These are phyloP conservation scores for Chaetomiaceae sp. DNA, from an alignment of 2,329 filamentous ascomycete genomes.

Conservation along the genomic window DNA sequence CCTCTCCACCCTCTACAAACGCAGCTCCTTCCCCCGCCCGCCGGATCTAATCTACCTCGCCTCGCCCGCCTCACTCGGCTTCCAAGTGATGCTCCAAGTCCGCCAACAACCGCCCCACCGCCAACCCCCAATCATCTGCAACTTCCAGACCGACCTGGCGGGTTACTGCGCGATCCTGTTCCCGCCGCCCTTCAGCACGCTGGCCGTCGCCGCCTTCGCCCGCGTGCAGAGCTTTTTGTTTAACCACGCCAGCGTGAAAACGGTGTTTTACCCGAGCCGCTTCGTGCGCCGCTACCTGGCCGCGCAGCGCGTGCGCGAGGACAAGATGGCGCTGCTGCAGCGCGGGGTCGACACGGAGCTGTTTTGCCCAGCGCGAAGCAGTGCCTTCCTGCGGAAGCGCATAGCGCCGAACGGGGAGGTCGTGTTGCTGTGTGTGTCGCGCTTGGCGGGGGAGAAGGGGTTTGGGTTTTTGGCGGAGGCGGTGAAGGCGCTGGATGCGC, in stretches of 20 bases:
- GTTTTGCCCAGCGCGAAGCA: background rate
- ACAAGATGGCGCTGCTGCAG: constrained; percentile 1
- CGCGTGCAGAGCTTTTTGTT: constrained; percentile 2
- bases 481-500: background rate
- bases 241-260: constrained; percentile 1
- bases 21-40: background rate
- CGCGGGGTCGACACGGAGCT: constrained; percentile 3
- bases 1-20: background rate
- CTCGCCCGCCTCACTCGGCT: constrained; percentile 5
- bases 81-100: constrained; percentile 5
- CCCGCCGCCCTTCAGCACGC: constrained; percentile 1
- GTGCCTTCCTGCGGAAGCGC: background rate
- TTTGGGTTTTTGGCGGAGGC: constrained; percentile 3
- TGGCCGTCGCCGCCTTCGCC: constrained; percentile 2
- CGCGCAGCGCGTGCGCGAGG: background rate
- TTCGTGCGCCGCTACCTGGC: constrained; percentile 3
- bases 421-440: constrained; percentile 2
- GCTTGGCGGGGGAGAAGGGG: constrained; percentile 3
- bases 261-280: constrained; percentile 3
- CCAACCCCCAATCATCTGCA: constrained; percentile 3
- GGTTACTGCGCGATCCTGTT: constrained; percentile 8
- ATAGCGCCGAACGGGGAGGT: background rate
- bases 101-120: background rate
- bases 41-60: constrained; percentile 6
- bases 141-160: constrained; percentile 8